Evolutionary conservation across 2,329 filamentous ascomycete genomes (phyloP).

Genomic region (Blumeria hordei): DNA sequence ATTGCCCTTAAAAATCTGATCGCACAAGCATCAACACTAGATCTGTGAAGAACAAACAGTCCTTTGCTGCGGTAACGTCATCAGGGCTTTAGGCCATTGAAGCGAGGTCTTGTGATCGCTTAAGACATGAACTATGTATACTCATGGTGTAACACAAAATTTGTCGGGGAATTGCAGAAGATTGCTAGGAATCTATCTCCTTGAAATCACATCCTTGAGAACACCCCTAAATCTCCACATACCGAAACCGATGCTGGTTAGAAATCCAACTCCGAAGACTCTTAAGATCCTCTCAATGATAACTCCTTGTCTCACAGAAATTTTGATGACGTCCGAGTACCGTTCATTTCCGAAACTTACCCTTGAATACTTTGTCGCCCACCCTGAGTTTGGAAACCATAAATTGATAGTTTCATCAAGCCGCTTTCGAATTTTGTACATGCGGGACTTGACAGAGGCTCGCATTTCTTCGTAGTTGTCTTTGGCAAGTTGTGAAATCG

Average conservation of each 20-base stretch:
- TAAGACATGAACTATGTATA: too few species aligned
- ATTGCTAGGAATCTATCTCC: background rate
- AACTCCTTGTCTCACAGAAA: constrained; percentile 41
- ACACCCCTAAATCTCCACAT: background rate
- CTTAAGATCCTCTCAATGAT: constrained; percentile 6
- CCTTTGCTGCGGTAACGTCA: too few species aligned
- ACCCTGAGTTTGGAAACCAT: constrained; percentile 54
- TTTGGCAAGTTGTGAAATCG: constrained; percentile 79
- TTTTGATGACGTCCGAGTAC: constrained; percentile 58
- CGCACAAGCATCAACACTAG: too few species aligned
- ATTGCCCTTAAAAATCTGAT: too few species aligned
- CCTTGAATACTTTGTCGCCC: constrained; percentile 77
- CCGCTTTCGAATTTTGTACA: constrained; percentile 62
- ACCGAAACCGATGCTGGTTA: background rate
- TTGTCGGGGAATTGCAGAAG: background rate
- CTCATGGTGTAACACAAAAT: too few species aligned
- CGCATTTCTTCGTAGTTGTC: constrained; percentile 92
- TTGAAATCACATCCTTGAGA: background rate
- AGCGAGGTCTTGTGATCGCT: too few species aligned
- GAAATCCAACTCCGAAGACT: background rate
- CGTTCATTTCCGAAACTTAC: constrained; percentile 85
- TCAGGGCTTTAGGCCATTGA: too few species aligned
- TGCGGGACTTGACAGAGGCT: constrained; percentile 49
- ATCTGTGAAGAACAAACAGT: too few species aligned
- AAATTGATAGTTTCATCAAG: constrained; percentile 66